Evolutionary conservation across 116 monocot species (phyloP).

Genomic region (Dioscorea cayenensis): DNA sequence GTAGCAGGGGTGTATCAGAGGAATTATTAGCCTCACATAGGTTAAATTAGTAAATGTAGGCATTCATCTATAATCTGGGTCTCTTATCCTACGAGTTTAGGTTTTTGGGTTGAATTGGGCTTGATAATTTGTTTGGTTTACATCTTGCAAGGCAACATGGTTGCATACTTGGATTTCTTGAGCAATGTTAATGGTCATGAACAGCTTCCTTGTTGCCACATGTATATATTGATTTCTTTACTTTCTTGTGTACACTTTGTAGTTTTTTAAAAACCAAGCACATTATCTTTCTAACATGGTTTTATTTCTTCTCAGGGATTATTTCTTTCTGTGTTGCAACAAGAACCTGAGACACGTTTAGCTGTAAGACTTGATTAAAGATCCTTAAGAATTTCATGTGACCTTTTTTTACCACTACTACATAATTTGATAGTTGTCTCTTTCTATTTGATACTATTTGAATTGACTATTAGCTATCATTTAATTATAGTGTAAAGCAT

Average conservation of each 20-base stretch:
- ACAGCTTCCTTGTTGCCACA: neutral
- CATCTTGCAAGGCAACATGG: neutral
- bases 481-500: no score
- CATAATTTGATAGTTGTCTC: no score
- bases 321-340: conserved; percentile 62
- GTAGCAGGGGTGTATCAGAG: no score
- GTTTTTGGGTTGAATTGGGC: no score
- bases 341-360: conserved; percentile 79
- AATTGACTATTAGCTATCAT: no score
- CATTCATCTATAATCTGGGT: no score
- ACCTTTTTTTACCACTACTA: neutral
- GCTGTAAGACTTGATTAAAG: conserved; percentile 46
- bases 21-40: no score
- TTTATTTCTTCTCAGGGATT: conserved; percentile 53
- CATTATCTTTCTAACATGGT: neutral
- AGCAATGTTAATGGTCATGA: neutral
- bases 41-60: no score
- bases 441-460: no score
- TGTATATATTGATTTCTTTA: neutral
- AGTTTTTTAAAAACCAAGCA: neutral
- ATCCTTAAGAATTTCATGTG: neutral
- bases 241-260: neutral
- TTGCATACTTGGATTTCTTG: neutral
- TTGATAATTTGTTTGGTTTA: no score
- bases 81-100: no score